These are phyloP conservation scores for Geotrichum australiense DNA, from an alignment of 1,139 yeast genomes.

Conservation along the genomic window DNA sequence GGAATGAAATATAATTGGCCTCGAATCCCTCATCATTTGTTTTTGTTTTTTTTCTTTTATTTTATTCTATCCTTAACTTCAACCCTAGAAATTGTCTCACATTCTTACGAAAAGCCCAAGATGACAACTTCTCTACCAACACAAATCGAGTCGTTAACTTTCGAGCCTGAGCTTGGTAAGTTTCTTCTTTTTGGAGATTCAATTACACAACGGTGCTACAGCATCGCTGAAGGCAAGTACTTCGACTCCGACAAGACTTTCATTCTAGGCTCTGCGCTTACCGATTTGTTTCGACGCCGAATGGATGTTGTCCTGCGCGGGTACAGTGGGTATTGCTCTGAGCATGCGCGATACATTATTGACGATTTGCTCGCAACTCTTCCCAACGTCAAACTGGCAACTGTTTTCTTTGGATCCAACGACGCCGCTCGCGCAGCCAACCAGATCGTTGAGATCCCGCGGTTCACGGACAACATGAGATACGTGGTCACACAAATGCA, in stretches of 20 bases:
- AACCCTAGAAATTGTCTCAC: no score
- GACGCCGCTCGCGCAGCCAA: conserved; percentile 49
- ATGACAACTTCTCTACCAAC: conserved; percentile 6
- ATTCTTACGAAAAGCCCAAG: no score
- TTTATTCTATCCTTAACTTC: no score
- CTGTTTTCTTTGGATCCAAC: conserved; percentile 70
- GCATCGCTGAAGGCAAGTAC: conserved; percentile 22
- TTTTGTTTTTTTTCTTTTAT: no score
- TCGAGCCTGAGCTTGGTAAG: conserved; percentile 30
- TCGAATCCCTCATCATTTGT: no score
- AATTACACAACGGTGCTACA: conserved; percentile 44
- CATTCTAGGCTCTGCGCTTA: conserved; percentile 13
- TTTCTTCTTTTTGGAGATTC: conserved; percentile 61
- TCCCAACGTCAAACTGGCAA: conserved; percentile 24
- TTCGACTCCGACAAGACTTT: conserved; percentile 5
- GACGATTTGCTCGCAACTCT: conserved; percentile 12
- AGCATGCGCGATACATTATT: conserved; percentile 37
- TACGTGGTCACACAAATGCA: conserved; percentile 38
- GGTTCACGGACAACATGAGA: conserved; percentile 44
- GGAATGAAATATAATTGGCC: no score
- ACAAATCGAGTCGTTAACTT: conserved; percentile 10
- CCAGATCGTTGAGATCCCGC: conserved; percentile 50
- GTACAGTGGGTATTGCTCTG: conserved; percentile 52
- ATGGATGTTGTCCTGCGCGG: conserved; percentile 55
- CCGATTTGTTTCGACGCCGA: conserved; percentile 31